phyloP scores from a whole-genome alignment of 805 yeast genomes.

The Metschnikowia lunata region DNA sequence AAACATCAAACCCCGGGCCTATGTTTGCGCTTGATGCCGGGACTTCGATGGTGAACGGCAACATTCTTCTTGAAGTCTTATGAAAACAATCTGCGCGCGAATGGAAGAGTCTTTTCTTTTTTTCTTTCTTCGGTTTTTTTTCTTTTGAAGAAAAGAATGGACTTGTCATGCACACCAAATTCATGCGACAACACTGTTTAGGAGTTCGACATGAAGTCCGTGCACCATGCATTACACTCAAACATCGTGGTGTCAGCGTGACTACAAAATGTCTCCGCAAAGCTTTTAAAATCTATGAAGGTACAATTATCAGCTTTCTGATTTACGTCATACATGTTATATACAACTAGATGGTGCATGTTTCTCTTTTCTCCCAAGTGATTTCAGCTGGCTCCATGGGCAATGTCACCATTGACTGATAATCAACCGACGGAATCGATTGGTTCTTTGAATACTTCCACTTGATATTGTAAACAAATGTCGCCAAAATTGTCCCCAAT shows the following conservation, averaged over 20 bases:
- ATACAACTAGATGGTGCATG: slow-evolving; percentile 24
- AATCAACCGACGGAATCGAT: slow-evolving; percentile 64
- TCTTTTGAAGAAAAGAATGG: no score
- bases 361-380: slow-evolving; percentile 62
- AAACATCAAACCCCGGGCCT: slow-evolving; percentile 97
- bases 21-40: slow-evolving; percentile 98
- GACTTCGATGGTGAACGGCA: slow-evolving; percentile 61
- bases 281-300: no score
- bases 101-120: no score
- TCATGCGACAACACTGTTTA: background rate
- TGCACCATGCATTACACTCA: no score
- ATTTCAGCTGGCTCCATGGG: slow-evolving; percentile 76
- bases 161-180: no score
- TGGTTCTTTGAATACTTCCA: slow-evolving; percentile 54
- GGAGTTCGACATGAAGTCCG: background rate
- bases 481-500: slow-evolving; percentile 76
- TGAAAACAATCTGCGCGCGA: no score
- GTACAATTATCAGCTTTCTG: no score
- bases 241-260: no score
- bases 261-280: no score
- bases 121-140: no score
- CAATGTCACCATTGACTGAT: slow-evolving; percentile 87
- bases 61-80: slow-evolving; percentile 20
- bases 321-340: no score
- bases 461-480: slow-evolving; percentile 68